Evolutionary conservation across 176 grass and related monocot genomes (phyloP).

Genomic region (Triticum dicoccoides): DNA sequence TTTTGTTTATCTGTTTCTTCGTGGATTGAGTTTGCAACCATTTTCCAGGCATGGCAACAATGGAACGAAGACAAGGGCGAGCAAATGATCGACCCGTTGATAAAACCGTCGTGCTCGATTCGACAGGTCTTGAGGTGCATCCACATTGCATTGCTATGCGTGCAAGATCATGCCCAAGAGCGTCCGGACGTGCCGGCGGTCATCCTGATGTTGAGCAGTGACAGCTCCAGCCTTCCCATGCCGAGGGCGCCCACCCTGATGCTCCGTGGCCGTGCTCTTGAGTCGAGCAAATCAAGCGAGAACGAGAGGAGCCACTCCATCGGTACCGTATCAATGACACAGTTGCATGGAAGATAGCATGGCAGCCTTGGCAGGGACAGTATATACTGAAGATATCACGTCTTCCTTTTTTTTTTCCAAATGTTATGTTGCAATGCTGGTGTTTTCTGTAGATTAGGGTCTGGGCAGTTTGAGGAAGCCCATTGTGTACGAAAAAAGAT

Average conservation of each 20-base stretch:
- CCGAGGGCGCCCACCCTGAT: slow-evolving; percentile 68
- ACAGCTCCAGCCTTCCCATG: slow-evolving; percentile 32
- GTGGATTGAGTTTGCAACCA: neutral
- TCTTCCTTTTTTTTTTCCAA: neutral
- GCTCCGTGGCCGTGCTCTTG: slow-evolving; percentile 14
- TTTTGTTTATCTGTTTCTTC: neutral
- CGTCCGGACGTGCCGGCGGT: slow-evolving; percentile 60
- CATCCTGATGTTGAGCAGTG: slow-evolving; percentile 58
- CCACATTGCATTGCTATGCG: slow-evolving; percentile 63
- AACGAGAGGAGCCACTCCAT: slow-evolving; percentile 42
- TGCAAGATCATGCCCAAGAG: slow-evolving; percentile 75
- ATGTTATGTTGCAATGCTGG: neutral
- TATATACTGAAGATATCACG: slow-evolving; percentile 2
- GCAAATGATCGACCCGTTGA: slow-evolving; percentile 66
- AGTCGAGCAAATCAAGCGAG: slow-evolving; percentile 42
- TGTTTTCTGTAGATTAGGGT: slow-evolving; percentile 21
- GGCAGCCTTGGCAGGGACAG: neutral
- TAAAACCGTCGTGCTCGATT: slow-evolving; percentile 36
- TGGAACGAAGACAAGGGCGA: slow-evolving; percentile 74
- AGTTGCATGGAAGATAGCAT: slow-evolving; percentile 58
- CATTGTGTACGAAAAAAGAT: neutral
- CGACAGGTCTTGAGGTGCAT: slow-evolving; percentile 56
- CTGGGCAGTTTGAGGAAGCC: neutral
- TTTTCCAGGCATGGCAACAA: slow-evolving; percentile 69
- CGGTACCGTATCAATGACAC: slow-evolving; percentile 46